Evolutionary conservation across 2,329 filamentous ascomycete species (phyloP), one percentile per base, ranked within the genome.

Genomic region (Lojkania enalia): DNA sequence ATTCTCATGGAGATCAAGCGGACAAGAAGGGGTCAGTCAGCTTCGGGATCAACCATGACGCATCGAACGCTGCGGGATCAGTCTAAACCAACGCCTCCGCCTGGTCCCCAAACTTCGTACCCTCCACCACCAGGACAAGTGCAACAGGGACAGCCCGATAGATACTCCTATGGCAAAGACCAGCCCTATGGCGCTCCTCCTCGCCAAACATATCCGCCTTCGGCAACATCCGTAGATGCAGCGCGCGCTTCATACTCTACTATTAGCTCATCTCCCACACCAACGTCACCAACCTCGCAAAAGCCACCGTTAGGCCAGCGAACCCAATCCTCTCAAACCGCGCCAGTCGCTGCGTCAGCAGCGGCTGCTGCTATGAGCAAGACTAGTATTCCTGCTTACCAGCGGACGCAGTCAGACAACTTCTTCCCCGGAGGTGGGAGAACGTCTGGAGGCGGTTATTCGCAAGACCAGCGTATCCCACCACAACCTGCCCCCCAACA

Each of bases 1-100:
- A 96, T 99, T 54, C 72, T 97, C 42, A 86, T 90, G 53, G 89
- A 91, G 38, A 88, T 96, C 58, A 83, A 89, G 63, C 84, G 84
- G 38, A 85, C 87, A 48, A 95, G 91, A 73, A 83, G 84, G 64
- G 81, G 83, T 73, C 80, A 81, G 63, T 71, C 76, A 3, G 74
- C 74, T 47, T 70, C 76, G 44, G 74, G 74, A 50, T 74, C 76
- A 39, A 73, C 69, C 33, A 76, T 92, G 70, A 54, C 36, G n/a
- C 32, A 45, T 9, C 55, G 53, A 16, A 55, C 49, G 5, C 45
- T 63, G 12, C 54, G 58, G 25, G 56, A 57, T 37, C 45, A 51
- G 81, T 79, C 48, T 20, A 70, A 71, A 48, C 78, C 77, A 39
- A 72, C 74, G 19, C 75, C 66, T 53, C 69, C 61, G 39, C 66